Evolutionary conservation across 2,329 filamentous ascomycete genomes (phyloP).

Genomic region (Exophiala mesophila): DNA sequence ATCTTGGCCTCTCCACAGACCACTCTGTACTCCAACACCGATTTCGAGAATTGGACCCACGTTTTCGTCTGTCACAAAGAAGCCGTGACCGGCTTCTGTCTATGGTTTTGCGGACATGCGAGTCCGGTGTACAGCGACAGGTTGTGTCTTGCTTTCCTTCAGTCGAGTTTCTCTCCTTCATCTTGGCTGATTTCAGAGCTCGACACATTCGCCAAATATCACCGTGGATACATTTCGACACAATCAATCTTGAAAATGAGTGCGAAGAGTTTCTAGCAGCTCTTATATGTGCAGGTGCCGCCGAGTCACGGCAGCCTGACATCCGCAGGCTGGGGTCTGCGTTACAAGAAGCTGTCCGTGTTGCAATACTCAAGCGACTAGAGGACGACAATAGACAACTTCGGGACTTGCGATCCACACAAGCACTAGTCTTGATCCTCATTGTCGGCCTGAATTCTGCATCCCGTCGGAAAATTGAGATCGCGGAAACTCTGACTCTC

Average conservation of each 20-base stretch:
- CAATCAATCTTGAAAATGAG: slow-evolving; percentile 35
- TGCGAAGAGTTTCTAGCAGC: slow-evolving; percentile 36
- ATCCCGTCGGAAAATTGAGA: slow-evolving; percentile 36
- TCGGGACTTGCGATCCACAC: slow-evolving; percentile 31
- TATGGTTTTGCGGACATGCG: slow-evolving; percentile 39
- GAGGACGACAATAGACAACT: slow-evolving; percentile 33
- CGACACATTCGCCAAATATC: slow-evolving; percentile 28
- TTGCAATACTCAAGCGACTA: slow-evolving; percentile 20
- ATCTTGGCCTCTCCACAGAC: slow-evolving; percentile 34
- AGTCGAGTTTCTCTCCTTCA: slow-evolving; percentile 35
- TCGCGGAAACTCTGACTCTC: slow-evolving; percentile 36
- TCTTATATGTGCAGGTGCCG: slow-evolving; percentile 36
- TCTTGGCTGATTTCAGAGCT: slow-evolving; percentile 36
- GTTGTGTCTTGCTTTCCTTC: slow-evolving; percentile 41
- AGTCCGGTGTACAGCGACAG: slow-evolving; percentile 50
- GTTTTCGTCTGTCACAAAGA: background rate
- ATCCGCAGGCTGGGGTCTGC: slow-evolving; percentile 40
- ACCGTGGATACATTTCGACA: slow-evolving; percentile 36
- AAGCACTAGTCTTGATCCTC: slow-evolving; percentile 33
- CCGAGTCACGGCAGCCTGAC: slow-evolving; percentile 35
- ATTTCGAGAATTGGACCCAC: background rate
- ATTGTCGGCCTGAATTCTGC: slow-evolving; percentile 37
- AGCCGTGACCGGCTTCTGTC: slow-evolving; percentile 8
- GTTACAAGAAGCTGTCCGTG: slow-evolving; percentile 34
- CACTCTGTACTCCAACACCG: slow-evolving; percentile 3